Base-by-base conservation (phyloP, 106 monocot genomes). In the Dendrobium chrysotoxum region DNA sequence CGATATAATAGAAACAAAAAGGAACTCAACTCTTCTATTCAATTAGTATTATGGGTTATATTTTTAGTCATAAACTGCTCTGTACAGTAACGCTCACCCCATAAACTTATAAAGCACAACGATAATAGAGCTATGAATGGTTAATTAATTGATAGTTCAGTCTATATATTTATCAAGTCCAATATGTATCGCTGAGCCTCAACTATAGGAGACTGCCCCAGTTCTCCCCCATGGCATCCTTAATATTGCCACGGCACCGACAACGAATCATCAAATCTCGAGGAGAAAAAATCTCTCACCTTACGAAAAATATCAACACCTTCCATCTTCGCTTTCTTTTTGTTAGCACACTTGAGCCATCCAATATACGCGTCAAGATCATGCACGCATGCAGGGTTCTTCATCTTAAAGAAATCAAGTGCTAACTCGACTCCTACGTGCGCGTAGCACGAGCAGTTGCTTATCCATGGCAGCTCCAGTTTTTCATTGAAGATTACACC, bases 371-470 rank as follows among this genome's bases (percentile, higher is more conserved):
- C 79, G 2, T 85, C 88, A 17, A 91, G n/a, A 40, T 91, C 88
- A 79, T 91, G 91, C 6, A 91, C 91, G 71, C 88, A 82, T 1
- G 78, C 66, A 15, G 86, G 88, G 77, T 91, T 83, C 38, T 53
- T 65, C 82, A 88, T 79, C 76, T 85, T 85, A 78, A 91, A 91
- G 85, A 91, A 91, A 26, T 88, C 85, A 6, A 91, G 77, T 3
- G 81, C 82, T 12, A 91, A 46, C 65, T 91, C 91, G 2, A 91
- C 88, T 28, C 91, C 91, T 1, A 91, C 91, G 78, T 91, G 91
- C 13, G 84, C 82, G 55, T 91, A 91, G 54, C 88, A 91, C 1
- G 83, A 79, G 76, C 85, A 73, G 38, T 13, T 50, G 50, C 87
- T 79, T 65, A 65, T 65, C 90, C 86, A 88, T 21, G 79, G 82